Evolutionary conservation across 2,329 filamentous ascomycete species (phyloP).

Genomic region (Neopestalotiopsis sp.): DNA sequence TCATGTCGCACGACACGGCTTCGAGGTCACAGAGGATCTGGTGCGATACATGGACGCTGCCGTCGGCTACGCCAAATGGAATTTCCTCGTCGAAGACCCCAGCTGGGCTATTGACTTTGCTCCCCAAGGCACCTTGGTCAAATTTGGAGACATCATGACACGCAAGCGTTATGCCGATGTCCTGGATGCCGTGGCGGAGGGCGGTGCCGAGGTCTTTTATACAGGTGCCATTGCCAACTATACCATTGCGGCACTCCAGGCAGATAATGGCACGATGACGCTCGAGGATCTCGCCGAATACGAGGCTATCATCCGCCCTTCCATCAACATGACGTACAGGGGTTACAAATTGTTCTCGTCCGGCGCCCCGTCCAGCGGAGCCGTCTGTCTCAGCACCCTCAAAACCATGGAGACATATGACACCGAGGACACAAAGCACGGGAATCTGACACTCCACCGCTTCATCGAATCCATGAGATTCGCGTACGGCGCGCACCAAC

Average conservation of each 20-base stretch:
- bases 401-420: slow-evolving; percentile 84
- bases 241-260: slow-evolving; percentile 72
- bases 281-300: slow-evolving; percentile 59
- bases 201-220: slow-evolving; percentile 79
- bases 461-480: slow-evolving; percentile 90
- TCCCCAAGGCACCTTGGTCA: slow-evolving; percentile 75
- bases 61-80: slow-evolving; percentile 34
- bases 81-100: slow-evolving; percentile 78
- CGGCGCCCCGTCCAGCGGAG: slow-evolving; percentile 79
- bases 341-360: slow-evolving; percentile 73
- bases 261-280: slow-evolving; percentile 78
- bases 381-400: slow-evolving; percentile 75
- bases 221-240: slow-evolving; percentile 73
- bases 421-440: slow-evolving; percentile 55
- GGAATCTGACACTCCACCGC: slow-evolving; percentile 77
- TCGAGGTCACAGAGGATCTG: slow-evolving; percentile 75
- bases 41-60: slow-evolving; percentile 72
- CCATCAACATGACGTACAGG: slow-evolving; percentile 69
- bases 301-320: slow-evolving; percentile 65
- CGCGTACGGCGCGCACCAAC: slow-evolving; percentile 79
- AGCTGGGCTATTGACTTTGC: slow-evolving; percentile 90
- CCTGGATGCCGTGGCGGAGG: slow-evolving; percentile 75
- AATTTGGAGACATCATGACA: slow-evolving; percentile 78
- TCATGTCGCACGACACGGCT: slow-evolving; percentile 75
- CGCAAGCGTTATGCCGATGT: slow-evolving; percentile 79